Evolutionary conservation across 2,329 filamentous ascomycete species (phyloP).

Genomic region (Lachnellula hyalina): DNA sequence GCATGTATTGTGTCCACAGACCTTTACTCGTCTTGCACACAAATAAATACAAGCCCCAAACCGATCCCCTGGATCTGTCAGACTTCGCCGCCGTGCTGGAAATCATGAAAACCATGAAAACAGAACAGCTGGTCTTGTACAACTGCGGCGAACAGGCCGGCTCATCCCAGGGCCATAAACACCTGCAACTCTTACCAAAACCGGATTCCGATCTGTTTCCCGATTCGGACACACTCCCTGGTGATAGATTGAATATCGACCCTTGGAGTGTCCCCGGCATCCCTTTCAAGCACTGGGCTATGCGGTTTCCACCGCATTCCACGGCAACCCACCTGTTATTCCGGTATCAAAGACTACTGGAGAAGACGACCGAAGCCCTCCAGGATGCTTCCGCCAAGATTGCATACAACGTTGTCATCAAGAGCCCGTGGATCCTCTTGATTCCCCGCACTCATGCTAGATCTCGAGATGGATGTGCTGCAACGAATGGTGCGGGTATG

Average conservation of each 20-base stretch:
- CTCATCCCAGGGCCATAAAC: not conserved
- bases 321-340: not conserved
- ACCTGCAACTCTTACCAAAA: not conserved
- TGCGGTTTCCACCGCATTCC: not conserved
- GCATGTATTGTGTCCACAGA: not conserved
- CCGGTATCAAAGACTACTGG: not conserved
- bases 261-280: not conserved
- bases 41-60: not conserved
- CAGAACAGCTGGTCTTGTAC: not conserved
- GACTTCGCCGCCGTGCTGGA: not conserved
- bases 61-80: not conserved
- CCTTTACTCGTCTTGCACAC: not conserved
- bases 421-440: not conserved
- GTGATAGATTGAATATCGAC: not conserved
- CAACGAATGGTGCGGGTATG: not conserved
- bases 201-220: not conserved
- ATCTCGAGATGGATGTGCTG: not conserved
- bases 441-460: not conserved
- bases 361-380: not conserved
- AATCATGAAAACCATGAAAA: not conserved
- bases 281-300: not conserved
- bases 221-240: not conserved
- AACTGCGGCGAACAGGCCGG: not conserved
- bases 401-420: not conserved
- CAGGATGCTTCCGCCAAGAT: not conserved